phyloP scores from a whole-genome alignment of 73 alveolate species.

The Paramecium octaurelia region DNA sequence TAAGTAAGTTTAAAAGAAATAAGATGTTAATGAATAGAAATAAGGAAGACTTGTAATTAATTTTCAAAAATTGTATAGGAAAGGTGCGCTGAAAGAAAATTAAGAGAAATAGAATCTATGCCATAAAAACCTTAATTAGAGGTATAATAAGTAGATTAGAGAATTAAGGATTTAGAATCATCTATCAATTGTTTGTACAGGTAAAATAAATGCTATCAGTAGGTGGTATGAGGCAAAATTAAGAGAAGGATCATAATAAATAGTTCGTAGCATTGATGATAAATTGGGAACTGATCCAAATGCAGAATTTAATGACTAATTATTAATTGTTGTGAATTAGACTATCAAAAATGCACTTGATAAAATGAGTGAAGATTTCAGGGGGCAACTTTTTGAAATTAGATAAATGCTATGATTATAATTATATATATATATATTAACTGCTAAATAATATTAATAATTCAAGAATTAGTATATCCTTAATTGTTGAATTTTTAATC shows the following conservation, averaged over 20 bases:
- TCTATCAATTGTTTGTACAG: conserved; percentile 22
- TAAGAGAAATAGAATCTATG: conserved; percentile 20
- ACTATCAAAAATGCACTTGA: not conserved
- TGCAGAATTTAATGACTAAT: conserved; percentile 11
- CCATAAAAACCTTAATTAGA: not conserved
- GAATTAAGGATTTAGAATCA: conserved; percentile 30
- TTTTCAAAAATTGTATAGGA: not conserved
- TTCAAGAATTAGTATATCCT: not conserved
- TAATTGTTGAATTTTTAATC: not conserved
- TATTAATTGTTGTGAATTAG: not conserved
- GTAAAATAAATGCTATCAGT: not conserved
- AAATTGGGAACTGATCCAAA: conserved; percentile 37
- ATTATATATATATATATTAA: not conserved
- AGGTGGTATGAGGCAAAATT: conserved; percentile 62
- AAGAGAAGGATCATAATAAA: conserved; percentile 51
- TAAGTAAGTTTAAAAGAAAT: conserved; percentile 34
- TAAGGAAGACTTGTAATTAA: conserved; percentile 3
- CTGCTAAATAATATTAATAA: not conserved
- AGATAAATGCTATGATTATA: not conserved
- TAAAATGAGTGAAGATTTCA: conserved; percentile 8
- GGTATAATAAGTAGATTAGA: conserved; percentile 14
- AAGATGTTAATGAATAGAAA: conserved; percentile 47
- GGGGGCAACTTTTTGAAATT: not conserved
- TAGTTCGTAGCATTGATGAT: conserved; percentile 48
- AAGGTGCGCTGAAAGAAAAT: conserved; percentile 36